Conservation (phyloP, 257 asterid genomes). For the Gentiana macrophylla region DNA sequence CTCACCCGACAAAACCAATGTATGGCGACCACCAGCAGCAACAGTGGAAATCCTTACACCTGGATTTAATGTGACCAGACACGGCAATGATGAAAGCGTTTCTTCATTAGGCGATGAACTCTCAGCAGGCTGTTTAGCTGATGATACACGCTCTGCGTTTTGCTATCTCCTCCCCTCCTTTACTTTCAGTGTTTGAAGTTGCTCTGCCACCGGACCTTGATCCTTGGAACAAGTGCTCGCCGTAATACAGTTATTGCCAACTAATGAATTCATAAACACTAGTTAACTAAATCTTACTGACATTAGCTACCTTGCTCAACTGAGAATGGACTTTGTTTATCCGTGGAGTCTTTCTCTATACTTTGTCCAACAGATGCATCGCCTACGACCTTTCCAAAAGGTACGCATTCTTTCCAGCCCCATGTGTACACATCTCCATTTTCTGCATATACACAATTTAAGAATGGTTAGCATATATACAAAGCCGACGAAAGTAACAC, state of each 20-base stretch:
- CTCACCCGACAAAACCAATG: slow-evolving; percentile 83
- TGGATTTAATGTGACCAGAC: slow-evolving; percentile 69
- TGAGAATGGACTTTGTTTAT: slow-evolving; percentile 36
- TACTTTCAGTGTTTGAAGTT: slow-evolving; percentile 28
- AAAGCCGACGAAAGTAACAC: too few species aligned
- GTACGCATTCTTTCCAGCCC: slow-evolving; percentile 99
- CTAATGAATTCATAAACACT: slow-evolving; percentile 26
- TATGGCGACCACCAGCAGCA: slow-evolving; percentile 98
- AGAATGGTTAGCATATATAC: not conserved
- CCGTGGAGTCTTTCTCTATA: slow-evolving; percentile 43
- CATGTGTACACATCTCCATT: slow-evolving; percentile 84
- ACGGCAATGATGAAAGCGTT: slow-evolving; percentile 74
- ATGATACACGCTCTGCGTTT: slow-evolving; percentile 77
- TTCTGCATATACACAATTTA: slow-evolving; percentile 28
- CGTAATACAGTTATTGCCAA: slow-evolving; percentile 41
- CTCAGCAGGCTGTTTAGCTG: slow-evolving; percentile 65
- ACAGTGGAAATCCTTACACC: slow-evolving; percentile 72
- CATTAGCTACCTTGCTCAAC: slow-evolving; percentile 54
- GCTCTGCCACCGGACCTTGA: slow-evolving; percentile 45
- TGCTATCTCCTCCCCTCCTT: slow-evolving; percentile 67
- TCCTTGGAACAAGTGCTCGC: slow-evolving; percentile 79
- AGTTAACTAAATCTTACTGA: slow-evolving; percentile 21
- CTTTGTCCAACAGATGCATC: slow-evolving; percentile 37
- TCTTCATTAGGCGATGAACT: slow-evolving; percentile 71
- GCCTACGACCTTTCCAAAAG: slow-evolving; percentile 71